phyloP scores from a whole-genome alignment of 73 alveolate species.

The Paramecium bursaria region DNA sequence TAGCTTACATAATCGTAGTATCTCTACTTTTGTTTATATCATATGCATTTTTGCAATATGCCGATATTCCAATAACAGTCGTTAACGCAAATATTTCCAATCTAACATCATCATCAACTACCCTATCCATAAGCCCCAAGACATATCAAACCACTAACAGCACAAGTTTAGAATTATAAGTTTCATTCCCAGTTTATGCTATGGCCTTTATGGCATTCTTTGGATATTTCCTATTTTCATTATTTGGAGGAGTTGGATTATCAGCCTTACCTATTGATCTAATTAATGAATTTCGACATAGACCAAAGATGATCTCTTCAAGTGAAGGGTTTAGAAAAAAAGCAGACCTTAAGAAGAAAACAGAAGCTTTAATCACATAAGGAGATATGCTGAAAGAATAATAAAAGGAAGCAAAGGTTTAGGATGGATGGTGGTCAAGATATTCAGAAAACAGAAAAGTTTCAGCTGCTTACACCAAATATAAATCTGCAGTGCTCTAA shows the following conservation, averaged over 20 bases:
- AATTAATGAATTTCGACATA: conserved; percentile 74
- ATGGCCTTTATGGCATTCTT: conserved; percentile 79
- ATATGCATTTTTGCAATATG: conserved; percentile 73
- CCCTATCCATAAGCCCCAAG: neutral
- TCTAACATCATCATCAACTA: neutral
- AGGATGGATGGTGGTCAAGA: conserved; percentile 68
- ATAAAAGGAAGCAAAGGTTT: conserved; percentile 33
- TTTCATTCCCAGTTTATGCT: conserved; percentile 81
- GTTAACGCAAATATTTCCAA: conserved; percentile 21
- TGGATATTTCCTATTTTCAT: conserved; percentile 82
- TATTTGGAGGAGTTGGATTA: conserved; percentile 88
- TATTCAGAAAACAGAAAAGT: conserved; percentile 67
- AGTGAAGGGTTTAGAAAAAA: conserved; percentile 72
- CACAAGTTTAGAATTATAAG: conserved; percentile 72
- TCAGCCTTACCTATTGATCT: conserved; percentile 87
- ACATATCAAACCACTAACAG: conserved; percentile 14
- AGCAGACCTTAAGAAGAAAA: conserved; percentile 70
- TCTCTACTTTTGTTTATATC: conserved; percentile 71
- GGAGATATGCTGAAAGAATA: conserved; percentile 55
- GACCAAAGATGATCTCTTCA: conserved; percentile 79
- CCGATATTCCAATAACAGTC: conserved; percentile 75
- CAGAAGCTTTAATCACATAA: conserved; percentile 69
- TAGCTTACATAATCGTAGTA: conserved; percentile 69
- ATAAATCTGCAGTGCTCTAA: conserved; percentile 64
- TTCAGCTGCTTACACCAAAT: conserved; percentile 13